Base-by-base conservation (phyloP, 2,329 filamentous ascomycete genomes). In the Pseudogymnoascus sp. region DNA sequence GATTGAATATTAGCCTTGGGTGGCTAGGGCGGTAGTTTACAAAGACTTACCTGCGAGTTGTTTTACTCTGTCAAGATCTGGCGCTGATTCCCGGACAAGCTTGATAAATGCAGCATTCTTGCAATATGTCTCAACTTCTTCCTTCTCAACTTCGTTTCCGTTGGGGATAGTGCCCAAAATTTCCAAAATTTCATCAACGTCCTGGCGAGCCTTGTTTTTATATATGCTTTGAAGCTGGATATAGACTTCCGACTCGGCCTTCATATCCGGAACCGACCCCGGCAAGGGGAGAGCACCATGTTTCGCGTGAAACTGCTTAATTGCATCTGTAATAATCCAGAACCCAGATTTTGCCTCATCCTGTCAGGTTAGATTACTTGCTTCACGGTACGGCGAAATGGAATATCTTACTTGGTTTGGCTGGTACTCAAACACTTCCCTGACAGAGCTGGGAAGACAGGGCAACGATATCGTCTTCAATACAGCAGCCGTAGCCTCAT, bases 61-160 rank as follows among this genome's bases (percentile, higher is more conserved):
- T 21, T 56, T 56, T 33, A 56, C 11, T 21, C 50, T 18, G 14
- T 56, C 28, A n/a, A 5, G 28, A 33, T 33, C 28, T 18, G 25
- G 28, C 16, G 3, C 50, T 12, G 50, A 33, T 16, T 56, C 66
- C 68, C 88, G 89, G 63, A 97, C 87, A 59, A 97, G 83, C 76
- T 94, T 96, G 73, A 96, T 89, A 73, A 96, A 94, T 56, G 90
- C 89, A 60, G 92, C 93, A 69, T 96, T 95, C 77, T 95, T 97
- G 82, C 93, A 97, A 75, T 97, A 97, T 37, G 89, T 80, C 71
- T 96, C 92, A 53, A 97, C 87, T 69, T 96, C 91, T 62, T 84
- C 83, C 50, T 84, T 79, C 56, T 88, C 81, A 63, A 96, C 81
- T 66, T 73, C 72, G 68, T 76, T 79, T 71, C 75, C 84, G 74